Evolutionary conservation across 371 early-diverging fungal genomes (phyloP).

Genomic region (Mucor ambiguus): DNA sequence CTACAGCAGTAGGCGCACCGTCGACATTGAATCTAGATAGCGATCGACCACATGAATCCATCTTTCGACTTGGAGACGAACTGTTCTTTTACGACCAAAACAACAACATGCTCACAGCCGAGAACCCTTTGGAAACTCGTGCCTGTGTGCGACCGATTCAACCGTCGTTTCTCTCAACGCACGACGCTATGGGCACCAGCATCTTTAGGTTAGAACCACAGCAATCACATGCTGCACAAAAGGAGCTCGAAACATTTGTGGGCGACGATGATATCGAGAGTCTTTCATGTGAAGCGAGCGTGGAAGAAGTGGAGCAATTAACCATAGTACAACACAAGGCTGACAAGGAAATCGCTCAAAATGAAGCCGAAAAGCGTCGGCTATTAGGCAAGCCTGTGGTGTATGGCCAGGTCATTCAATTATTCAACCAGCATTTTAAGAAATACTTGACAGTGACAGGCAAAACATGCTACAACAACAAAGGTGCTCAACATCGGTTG

Average conservation of each 20-base stretch:
- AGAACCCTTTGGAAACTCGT: constrained; percentile 41
- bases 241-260: constrained; percentile 31
- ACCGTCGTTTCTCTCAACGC: constrained; percentile 15
- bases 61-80: constrained; percentile 43
- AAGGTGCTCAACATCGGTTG: constrained; percentile 22
- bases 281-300: constrained; percentile 26
- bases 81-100: constrained; percentile 37
- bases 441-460: constrained; percentile 53
- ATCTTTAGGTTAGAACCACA: constrained; percentile 43
- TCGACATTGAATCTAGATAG: neutral
- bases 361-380: constrained; percentile 41
- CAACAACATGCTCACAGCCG: constrained; percentile 31
- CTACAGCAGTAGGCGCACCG: neutral
- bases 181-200: constrained; percentile 32
- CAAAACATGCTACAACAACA: constrained; percentile 29
- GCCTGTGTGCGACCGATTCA: constrained; percentile 31
- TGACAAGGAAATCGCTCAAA: constrained; percentile 37
- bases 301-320: constrained; percentile 33
- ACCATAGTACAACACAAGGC: constrained; percentile 30
- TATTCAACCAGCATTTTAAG: constrained; percentile 49
- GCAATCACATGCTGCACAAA: constrained; percentile 33
- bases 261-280: constrained; percentile 29
- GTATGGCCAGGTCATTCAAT: constrained; percentile 57
- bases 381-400: constrained; percentile 49
- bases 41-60: constrained; percentile 10